Conservation (phyloP, 208 protist genomes). For the Wallacemonas sp. region DNA sequence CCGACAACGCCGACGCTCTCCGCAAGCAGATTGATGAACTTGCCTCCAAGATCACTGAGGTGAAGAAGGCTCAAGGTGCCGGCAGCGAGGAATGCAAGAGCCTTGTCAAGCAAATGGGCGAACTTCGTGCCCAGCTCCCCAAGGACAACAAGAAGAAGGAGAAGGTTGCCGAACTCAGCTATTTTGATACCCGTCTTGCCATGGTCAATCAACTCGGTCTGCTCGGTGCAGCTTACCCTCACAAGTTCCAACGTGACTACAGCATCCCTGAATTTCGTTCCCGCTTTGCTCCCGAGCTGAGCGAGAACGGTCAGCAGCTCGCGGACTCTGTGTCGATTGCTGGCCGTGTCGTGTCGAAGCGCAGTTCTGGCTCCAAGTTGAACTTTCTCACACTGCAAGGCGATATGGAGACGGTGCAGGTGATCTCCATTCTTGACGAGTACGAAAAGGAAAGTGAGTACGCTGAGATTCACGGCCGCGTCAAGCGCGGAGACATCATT, state of each 20-base stretch:
- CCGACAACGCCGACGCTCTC: constrained; percentile 37
- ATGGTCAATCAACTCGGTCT: constrained; percentile 89
- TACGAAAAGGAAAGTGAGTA: constrained; percentile 85
- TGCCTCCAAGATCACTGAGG: constrained; percentile 60
- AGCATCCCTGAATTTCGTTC: constrained; percentile 88
- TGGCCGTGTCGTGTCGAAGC: constrained; percentile 83
- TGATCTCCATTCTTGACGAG: constrained; percentile 75
- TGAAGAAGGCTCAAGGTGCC: constrained; percentile 68
- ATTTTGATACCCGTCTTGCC: constrained; percentile 84
- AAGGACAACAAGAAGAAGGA: constrained; percentile 37
- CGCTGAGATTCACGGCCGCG: constrained; percentile 66
- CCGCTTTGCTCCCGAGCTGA: constrained; percentile 69
- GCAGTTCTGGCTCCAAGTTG: constrained; percentile 92
- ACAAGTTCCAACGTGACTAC: constrained; percentile 95
- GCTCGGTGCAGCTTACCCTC: constrained; percentile 95
- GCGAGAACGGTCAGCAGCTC: constrained; percentile 40
- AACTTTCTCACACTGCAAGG: constrained; percentile 97
- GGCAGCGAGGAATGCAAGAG: constrained; percentile 65
- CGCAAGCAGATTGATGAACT: constrained; percentile 76
- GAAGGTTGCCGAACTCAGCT: constrained; percentile 61
- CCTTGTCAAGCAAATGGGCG: constrained; percentile 75
- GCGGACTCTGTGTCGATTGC: constrained; percentile 84
- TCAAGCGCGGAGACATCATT: constrained; percentile 99
- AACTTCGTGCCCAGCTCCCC: constrained; percentile 56
- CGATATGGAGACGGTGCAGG: constrained; percentile 95